Percentiles rank a stretch among this genome's conserved stretches.
Conservation (phyloP, 306 rosid species). For the Argentina anserina region DNA sequence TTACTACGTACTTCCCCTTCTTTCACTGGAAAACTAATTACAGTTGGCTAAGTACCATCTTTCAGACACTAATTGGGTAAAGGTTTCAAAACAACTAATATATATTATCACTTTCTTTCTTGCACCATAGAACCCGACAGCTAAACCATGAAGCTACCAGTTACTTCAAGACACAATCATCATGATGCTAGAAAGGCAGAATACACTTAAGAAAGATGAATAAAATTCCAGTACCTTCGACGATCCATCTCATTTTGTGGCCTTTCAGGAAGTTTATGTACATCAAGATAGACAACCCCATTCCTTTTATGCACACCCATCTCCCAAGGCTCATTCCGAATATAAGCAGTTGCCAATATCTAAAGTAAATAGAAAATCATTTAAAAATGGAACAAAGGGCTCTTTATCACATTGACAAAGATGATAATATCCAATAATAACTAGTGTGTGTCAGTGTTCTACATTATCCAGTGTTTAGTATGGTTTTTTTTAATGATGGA, state of each 20-base stretch:
- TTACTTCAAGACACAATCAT: neutral
- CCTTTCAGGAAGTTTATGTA: conserved; percentile 90
- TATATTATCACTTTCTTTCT: neutral
- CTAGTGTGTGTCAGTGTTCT: neutral
- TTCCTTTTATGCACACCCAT: conserved; percentile 98
- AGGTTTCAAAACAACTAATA: neutral
- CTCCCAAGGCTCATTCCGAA: conserved; percentile 93
- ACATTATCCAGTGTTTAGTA: neutral
- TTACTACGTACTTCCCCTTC: conserved; percentile 1
- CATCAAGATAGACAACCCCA: conserved; percentile 95
- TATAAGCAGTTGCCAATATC: conserved; percentile 90
- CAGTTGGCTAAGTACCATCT: neutral
- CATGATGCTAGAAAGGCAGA: neutral
- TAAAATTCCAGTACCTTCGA: conserved; percentile 54
- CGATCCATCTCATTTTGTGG: conserved; percentile 82
- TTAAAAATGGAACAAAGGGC: neutral
- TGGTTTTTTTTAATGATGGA: neutral
- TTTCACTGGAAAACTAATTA: neutral
- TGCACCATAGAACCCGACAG: neutral
- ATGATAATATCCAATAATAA: neutral
- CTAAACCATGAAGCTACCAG: neutral
- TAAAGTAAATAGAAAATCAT: conserved; percentile 26
- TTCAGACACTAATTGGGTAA: neutral
- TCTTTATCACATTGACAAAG: neutral
- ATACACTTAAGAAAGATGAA: neutral